Evolutionary conservation across 768 basidiomycete species (phyloP).

Genomic region (Exsudoporus frostii): DNA sequence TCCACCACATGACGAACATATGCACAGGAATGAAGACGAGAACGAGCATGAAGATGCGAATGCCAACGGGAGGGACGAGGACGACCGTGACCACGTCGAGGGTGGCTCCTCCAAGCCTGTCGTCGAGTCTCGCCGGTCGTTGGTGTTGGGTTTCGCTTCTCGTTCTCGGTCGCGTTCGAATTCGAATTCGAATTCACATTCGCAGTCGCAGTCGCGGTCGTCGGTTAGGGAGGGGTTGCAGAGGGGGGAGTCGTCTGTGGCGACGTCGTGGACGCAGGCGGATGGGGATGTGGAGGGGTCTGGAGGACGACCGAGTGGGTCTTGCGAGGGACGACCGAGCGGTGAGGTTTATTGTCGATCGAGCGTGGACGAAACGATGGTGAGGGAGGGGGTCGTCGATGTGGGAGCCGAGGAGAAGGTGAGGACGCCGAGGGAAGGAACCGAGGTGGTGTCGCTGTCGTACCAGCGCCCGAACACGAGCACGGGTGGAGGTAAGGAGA

Average conservation of each 20-base stretch:
- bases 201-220: conserved; percentile 14
- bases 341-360: neutral
- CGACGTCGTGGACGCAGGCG: conserved; percentile 28
- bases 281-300: conserved; percentile 7
- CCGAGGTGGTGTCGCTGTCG: conserved; percentile 29
- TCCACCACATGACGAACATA: neutral
- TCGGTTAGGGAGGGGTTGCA: conserved; percentile 14
- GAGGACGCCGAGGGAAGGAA: neutral
- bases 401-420: neutral
- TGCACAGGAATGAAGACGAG: no score
- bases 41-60: neutral
- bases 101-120: neutral
- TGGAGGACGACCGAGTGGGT: neutral
- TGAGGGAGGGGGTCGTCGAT: neutral
- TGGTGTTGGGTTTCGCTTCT: neutral
- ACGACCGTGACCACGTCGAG: neutral
- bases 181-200: conserved; percentile 7
- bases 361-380: neutral
- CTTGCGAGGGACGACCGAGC: neutral
- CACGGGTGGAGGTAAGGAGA: neutral
- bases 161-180: conserved; percentile 1
- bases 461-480: conserved; percentile 28
- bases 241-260: conserved; percentile 21
- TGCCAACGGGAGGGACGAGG: neutral
- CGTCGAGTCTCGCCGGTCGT: neutral